Percentiles rank a stretch among this genome's conserved stretches.
Conservation (phyloP, 768 basidiomycete genomes). For the Russula sp. region DNA sequence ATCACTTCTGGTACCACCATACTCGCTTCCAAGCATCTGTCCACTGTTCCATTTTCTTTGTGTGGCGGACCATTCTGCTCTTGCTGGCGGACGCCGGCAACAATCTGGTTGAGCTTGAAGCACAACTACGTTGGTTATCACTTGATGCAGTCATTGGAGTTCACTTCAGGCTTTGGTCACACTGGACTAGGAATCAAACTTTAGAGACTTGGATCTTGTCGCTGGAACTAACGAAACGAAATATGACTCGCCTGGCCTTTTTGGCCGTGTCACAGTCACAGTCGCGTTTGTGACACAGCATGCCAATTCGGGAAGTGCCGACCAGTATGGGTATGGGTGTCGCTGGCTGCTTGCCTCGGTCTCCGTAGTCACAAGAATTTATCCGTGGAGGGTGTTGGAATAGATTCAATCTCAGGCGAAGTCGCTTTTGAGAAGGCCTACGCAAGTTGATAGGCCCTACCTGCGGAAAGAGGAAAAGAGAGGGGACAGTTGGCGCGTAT, state of each 20-base stretch:
- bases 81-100: neutral
- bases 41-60: neutral
- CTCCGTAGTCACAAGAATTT: neutral
- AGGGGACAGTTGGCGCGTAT: neutral
- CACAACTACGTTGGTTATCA: neutral
- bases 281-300: no score
- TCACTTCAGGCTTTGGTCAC: constrained; percentile 14
- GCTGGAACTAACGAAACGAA: neutral
- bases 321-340: neutral
- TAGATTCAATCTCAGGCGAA: neutral
- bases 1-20: neutral
- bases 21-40: neutral
- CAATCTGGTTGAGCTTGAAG: constrained; percentile 2
- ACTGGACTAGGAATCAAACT: constrained; percentile 8
- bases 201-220: neutral
- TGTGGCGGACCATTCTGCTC: neutral
- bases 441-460: neutral
- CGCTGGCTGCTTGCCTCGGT: neutral
- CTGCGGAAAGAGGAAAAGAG: neutral
- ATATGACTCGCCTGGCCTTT: neutral
- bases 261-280: neutral
- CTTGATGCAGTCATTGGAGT: constrained; percentile 8
- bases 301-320: no score
- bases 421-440: neutral
- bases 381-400: neutral